Evolutionary conservation across 2,329 filamentous ascomycete genomes (phyloP), one percentile per base, ranked within the genome.

Genomic region (Penicillium frequentans): DNA sequence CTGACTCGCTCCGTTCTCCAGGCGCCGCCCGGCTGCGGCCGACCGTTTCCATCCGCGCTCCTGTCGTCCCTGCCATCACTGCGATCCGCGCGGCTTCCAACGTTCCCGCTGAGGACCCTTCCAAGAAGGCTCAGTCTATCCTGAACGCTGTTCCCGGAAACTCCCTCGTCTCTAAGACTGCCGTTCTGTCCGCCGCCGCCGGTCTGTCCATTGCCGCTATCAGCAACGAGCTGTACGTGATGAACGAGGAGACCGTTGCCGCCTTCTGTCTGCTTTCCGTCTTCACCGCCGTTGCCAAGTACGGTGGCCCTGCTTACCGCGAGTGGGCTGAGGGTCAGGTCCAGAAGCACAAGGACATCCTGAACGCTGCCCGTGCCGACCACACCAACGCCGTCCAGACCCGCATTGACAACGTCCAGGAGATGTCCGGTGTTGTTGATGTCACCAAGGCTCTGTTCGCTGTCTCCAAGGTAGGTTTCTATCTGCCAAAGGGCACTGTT

Each of bases 161-260:
- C 86, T 93, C 85, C 74, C 83, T 97, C 65, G 82, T 96, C 75
- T 96, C 91, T 79, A 99, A 99, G 89, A 92, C 91, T 69, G 95
- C 95, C 73, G 93, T 97, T 76, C 89, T 99, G 73, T 98, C 93
- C 74, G 93, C 91, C 71, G 89, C 89, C 65, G 91, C 95, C 73
- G 93, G 90, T 81, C 80, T 96, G 70, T 93, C 90, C 73, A 86
- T 96, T 78, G 96, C 95, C 76, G 95, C 92, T 73, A 92, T 99
- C 81, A 96, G 90, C 88, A 99, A 96, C 82, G 95, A 99, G 86
- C 92, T 98, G 84, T 98, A 97, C 81, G 92, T 99, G 77, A 85
- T 99, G 81, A 99, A 99, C 83, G 95, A 99, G 85, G 95, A 99
- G 84, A 90, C 93, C 64, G 90, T 99, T 75, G 90, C 96, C 74